Evolutionary conservation across 208 protist species (phyloP).

Genomic region (Acanthamoeba castellanii): DNA sequence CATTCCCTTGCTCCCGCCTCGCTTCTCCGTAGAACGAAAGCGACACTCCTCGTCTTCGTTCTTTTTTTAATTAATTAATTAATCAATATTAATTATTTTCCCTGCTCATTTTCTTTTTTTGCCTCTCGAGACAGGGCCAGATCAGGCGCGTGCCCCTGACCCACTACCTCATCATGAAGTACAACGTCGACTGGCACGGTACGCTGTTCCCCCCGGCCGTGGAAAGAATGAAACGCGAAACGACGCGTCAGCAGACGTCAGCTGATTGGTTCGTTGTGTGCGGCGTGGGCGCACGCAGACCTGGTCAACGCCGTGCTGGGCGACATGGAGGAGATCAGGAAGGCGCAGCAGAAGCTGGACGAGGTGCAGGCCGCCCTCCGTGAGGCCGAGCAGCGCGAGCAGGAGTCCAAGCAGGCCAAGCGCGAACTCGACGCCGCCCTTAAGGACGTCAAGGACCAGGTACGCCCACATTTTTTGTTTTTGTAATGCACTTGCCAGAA

Average conservation of each 20-base stretch:
- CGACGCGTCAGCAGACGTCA: too few species aligned
- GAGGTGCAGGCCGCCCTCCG: conserved; percentile 19
- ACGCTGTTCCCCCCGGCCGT: neutral
- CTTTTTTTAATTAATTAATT: neutral
- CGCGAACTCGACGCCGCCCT: conserved; percentile 72
- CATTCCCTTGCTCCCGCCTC: too few species aligned
- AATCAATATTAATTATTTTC: too few species aligned
- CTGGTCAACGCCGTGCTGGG: conserved; percentile 61
- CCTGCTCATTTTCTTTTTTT: neutral
- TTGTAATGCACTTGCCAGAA: too few species aligned
- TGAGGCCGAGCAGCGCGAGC: conserved; percentile 22
- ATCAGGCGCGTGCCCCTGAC: conserved; percentile 24
- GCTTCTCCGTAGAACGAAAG: too few species aligned
- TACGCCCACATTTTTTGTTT: too few species aligned
- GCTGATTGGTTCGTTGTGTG: too few species aligned
- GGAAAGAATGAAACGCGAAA: too few species aligned
- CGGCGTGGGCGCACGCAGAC: neutral
- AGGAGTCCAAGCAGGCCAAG: conserved; percentile 7
- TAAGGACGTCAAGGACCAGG: conserved; percentile 33
- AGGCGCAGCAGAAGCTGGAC: conserved; percentile 58
- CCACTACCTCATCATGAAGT: conserved; percentile 60
- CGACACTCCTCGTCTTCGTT: too few species aligned
- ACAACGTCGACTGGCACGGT: conserved; percentile 57
- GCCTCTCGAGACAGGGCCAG: neutral
- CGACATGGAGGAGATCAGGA: conserved; percentile 64